A percentile compares a stretch with the other conserved stretches of the same genome.
Conservation (phyloP, 2,329 filamentous ascomycete genomes). For the Nemania serpens region DNA sequence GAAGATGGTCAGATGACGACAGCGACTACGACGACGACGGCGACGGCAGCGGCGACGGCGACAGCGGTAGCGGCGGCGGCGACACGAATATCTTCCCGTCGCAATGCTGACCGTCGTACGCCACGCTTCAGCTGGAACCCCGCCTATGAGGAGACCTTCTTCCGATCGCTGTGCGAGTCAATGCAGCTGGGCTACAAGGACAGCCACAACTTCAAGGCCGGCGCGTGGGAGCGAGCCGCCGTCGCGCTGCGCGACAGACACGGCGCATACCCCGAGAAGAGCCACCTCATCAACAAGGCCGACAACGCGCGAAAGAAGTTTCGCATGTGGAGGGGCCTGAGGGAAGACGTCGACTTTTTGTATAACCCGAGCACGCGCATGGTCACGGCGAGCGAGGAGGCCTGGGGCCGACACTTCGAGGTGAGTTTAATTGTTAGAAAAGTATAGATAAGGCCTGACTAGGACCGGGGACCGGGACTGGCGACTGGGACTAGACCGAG, state of each 20-base stretch:
- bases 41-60: conserved; percentile 13
- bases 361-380: conserved; percentile 57
- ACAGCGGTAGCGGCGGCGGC: conserved; percentile 25
- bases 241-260: conserved; percentile 59
- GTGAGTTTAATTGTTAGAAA: conserved; percentile 40
- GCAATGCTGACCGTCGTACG: conserved; percentile 41
- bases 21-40: conserved; percentile 18
- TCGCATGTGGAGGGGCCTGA: conserved; percentile 62
- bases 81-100: conserved; percentile 34
- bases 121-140: conserved; percentile 66
- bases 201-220: conserved; percentile 64
- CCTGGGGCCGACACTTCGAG: conserved; percentile 62
- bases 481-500: not conserved
- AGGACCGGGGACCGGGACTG: not conserved
- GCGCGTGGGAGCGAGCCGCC: conserved; percentile 64
- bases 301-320: conserved; percentile 68
- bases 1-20: conserved; percentile 33
- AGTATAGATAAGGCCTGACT: too few species aligned
- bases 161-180: conserved; percentile 63
- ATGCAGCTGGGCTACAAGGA: conserved; percentile 60
- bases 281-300: conserved; percentile 66
- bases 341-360: conserved; percentile 61
- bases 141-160: conserved; percentile 64
- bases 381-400: conserved; percentile 61
- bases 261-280: conserved; percentile 62